These are phyloP conservation scores for Saturnispora hagleri DNA, from an alignment of 805 yeast genomes.

Conservation along the genomic window DNA sequence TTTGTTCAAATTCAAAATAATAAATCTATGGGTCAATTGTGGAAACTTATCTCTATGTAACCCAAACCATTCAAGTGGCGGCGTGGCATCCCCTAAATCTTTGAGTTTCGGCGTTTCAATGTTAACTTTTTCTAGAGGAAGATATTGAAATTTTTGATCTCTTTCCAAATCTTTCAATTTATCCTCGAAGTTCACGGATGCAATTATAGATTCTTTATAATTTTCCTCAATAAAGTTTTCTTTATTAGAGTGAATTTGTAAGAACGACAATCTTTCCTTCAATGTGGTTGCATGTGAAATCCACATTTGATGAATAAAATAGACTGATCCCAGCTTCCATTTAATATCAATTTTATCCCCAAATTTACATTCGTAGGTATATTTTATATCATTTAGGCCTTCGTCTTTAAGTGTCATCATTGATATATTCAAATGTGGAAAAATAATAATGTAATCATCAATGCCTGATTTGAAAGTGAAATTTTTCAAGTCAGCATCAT, in stretches of 20 bases:
- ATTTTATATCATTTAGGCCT: conserved; percentile 47
- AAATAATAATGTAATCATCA: conserved; percentile 62
- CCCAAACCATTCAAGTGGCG: conserved; percentile 98
- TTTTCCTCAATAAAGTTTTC: conserved; percentile 30
- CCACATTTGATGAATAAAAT: conserved; percentile 89
- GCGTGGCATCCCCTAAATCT: conserved; percentile 94
- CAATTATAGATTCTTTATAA: conserved; percentile 28
- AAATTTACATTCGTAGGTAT: conserved; percentile 60
- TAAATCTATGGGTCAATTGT: conserved; percentile 71
- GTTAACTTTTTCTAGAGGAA: conserved; percentile 63
- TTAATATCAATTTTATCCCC: conserved; percentile 85
- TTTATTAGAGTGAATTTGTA: conserved; percentile 24
- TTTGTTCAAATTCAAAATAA: conserved; percentile 64
- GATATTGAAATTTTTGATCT: conserved; percentile 42
- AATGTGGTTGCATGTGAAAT: conserved; percentile 72
- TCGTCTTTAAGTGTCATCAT: conserved; percentile 81
- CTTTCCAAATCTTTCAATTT: conserved; percentile 40
- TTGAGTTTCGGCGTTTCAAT: conserved; percentile 84
- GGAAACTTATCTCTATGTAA: conserved; percentile 82
- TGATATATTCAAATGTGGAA: conserved; percentile 64
- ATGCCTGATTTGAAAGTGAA: neutral
- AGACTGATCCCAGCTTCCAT: conserved; percentile 91
- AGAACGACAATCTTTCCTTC: conserved; percentile 44
- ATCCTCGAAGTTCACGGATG: conserved; percentile 29
- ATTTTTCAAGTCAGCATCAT: conserved; percentile 15